A percentile compares a stretch with the other conserved stretches of the same genome.
phyloP scores from a whole-genome alignment of 495 filamentous ascomycete genomes.

The Penicillium mononematosum region DNA sequence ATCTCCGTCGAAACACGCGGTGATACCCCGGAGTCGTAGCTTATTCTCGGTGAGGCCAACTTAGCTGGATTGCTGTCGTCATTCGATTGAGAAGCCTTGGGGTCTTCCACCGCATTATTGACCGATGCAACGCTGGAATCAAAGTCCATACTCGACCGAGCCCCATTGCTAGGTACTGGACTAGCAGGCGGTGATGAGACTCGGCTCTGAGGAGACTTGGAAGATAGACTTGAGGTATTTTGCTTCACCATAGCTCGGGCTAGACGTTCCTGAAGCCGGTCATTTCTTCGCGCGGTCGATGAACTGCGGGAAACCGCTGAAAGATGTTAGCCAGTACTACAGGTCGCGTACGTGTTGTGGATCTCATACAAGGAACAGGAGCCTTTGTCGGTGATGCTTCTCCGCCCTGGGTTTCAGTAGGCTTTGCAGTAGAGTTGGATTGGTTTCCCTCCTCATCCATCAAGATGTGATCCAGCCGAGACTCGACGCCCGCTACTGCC shows the following conservation, averaged over 20 bases:
- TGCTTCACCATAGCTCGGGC: slow-evolving; percentile 62
- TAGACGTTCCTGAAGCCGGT: slow-evolving; percentile 81
- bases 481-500: slow-evolving; percentile 91
- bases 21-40: slow-evolving; percentile 35
- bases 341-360: background rate
- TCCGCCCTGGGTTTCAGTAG: slow-evolving; percentile 20
- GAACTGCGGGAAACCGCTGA: slow-evolving; percentile 54
- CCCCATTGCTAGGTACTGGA: slow-evolving; percentile 36
- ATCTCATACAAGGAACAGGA: slow-evolving; percentile 26
- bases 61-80: slow-evolving; percentile 14
- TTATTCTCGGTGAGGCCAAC: slow-evolving; percentile 23
- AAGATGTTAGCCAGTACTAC: slow-evolving; percentile 21
- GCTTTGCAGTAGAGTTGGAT: slow-evolving; percentile 24
- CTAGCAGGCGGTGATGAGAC: slow-evolving; percentile 36
- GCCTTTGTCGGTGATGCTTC: slow-evolving; percentile 17
- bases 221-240: slow-evolving; percentile 30
- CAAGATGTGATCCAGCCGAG: slow-evolving; percentile 86
- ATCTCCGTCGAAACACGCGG: slow-evolving; percentile 37
- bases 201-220: slow-evolving; percentile 37
- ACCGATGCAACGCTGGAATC: slow-evolving; percentile 30
- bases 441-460: slow-evolving; percentile 65
- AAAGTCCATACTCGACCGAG: slow-evolving; percentile 42
- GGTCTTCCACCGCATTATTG: slow-evolving; percentile 17
- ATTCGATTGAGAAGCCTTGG: slow-evolving; percentile 12
- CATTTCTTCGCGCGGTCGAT: slow-evolving; percentile 58